Conservation (phyloP, 2,329 filamentous ascomycete species). For the Dactylonectria estremocensis region DNA sequence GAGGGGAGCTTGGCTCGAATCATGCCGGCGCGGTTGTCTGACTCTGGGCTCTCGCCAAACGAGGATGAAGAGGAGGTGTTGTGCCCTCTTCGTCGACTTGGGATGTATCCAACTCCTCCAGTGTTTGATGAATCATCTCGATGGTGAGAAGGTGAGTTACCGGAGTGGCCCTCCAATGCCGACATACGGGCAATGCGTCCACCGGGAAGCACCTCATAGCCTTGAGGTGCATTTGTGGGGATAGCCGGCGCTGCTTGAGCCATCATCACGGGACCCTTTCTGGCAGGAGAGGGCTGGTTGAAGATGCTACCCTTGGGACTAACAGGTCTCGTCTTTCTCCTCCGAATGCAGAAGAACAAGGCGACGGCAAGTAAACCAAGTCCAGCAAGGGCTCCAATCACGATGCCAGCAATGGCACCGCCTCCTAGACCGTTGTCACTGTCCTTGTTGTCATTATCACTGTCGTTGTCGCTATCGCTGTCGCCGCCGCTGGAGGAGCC, state of each 20-base stretch:
- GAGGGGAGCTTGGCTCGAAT: conserved; percentile 70
- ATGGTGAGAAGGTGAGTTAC: conserved; percentile 71
- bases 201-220: conserved; percentile 84
- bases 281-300: conserved; percentile 88
- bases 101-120: conserved; percentile 64
- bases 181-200: conserved; percentile 97
- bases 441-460: conserved; percentile 42
- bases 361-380: conserved; percentile 78
- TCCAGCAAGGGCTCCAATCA: conserved; percentile 84
- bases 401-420: conserved; percentile 93
- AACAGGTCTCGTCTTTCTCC: conserved; percentile 65
- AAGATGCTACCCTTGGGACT: conserved; percentile 83
- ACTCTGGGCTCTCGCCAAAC: conserved; percentile 80
- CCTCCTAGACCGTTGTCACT: conserved; percentile 71
- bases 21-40: conserved; percentile 70
- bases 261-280: conserved; percentile 64
- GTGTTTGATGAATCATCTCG: conserved; percentile 57
- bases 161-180: conserved; percentile 84
- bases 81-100: conserved; percentile 61
- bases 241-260: conserved; percentile 53
- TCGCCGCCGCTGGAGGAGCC: conserved; percentile 27
- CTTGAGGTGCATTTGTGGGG: conserved; percentile 59
- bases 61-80: conserved; percentile 80
- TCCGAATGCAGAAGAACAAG: conserved; percentile 75
- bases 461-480: conserved; percentile 33